phyloP scores from a whole-genome alignment of 2,329 filamentous ascomycete species.

The Cladophialophora yegresii region DNA sequence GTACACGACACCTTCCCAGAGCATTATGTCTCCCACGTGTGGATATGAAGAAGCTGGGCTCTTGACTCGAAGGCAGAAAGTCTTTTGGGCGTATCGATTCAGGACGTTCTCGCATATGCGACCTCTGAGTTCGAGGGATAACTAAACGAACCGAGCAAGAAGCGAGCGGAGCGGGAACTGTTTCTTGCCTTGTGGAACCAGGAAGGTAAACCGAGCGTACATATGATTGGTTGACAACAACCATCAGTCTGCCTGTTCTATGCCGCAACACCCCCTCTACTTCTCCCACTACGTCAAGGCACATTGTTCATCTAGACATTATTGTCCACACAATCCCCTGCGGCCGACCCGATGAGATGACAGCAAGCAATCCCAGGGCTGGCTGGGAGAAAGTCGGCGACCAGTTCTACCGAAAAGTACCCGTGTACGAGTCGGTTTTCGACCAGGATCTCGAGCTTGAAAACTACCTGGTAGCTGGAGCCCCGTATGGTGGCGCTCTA shows the following conservation, averaged over 20 bases:
- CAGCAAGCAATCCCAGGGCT: constrained; percentile 67
- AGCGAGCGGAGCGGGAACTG: neutral
- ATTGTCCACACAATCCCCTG: neutral
- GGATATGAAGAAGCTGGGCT: neutral
- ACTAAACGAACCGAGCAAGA: neutral
- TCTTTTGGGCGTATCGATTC: neutral
- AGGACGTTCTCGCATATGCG: neutral
- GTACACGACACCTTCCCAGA: neutral
- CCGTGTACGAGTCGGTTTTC: constrained; percentile 90
- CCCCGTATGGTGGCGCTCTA: constrained; percentile 89
- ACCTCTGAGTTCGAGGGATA: neutral
- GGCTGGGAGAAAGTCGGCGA: constrained; percentile 95
- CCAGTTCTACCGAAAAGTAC: constrained; percentile 91
- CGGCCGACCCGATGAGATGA: constrained; percentile 41
- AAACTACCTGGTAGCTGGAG: constrained; percentile 88
- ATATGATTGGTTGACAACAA: constrained; percentile 21
- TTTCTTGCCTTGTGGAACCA: neutral
- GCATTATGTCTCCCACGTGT: neutral
- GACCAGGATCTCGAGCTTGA: constrained; percentile 91
- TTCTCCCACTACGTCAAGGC: neutral
- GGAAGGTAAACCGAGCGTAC: neutral
- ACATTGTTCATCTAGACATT: neutral
- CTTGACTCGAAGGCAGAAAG: neutral
- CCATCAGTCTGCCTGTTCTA: neutral
- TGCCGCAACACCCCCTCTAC: neutral